Evolutionary conservation across 1,139 yeast genomes (phyloP).

Genomic region (Candida frijolesensis): DNA sequence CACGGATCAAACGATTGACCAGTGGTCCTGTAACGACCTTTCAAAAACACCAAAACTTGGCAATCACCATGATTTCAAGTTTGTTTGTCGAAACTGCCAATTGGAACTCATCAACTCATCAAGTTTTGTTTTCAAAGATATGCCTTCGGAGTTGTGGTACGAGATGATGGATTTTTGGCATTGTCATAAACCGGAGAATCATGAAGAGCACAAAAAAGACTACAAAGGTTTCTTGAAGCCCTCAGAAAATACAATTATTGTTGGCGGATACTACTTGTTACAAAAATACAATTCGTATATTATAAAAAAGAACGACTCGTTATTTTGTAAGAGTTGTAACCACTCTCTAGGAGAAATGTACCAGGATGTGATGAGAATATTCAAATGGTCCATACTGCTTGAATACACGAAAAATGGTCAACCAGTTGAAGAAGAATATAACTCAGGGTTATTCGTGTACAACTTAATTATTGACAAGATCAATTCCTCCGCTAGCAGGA

Average conservation of each 20-base stretch:
- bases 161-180: conserved; percentile 99
- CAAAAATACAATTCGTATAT: conserved; percentile 29
- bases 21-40: conserved; percentile 47
- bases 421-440: conserved; percentile 21
- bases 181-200: conserved; percentile 80
- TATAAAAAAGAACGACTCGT: conserved; percentile 8
- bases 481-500: conserved; percentile 48
- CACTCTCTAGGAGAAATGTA: conserved; percentile 32
- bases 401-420: conserved; percentile 16
- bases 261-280: conserved; percentile 62
- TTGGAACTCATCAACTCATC: conserved; percentile 29
- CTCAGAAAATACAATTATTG: conserved; percentile 39
- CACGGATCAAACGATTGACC: conserved; percentile 24
- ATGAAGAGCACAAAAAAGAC: conserved; percentile 21
- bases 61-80: conserved; percentile 30
- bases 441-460: conserved; percentile 37
- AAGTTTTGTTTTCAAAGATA: conserved; percentile 46
- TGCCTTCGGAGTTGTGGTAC: conserved; percentile 94
- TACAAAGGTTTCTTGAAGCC: conserved; percentile 51
- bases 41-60: conserved; percentile 30
- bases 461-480: conserved; percentile 46
- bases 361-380: conserved; percentile 35
- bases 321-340: conserved; percentile 35
- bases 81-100: conserved; percentile 38
- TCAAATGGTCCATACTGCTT: conserved; percentile 64